phyloP scores from a whole-genome alignment of 2,329 filamentous ascomycete species.

The Achaetomium macrosporum region DNA sequence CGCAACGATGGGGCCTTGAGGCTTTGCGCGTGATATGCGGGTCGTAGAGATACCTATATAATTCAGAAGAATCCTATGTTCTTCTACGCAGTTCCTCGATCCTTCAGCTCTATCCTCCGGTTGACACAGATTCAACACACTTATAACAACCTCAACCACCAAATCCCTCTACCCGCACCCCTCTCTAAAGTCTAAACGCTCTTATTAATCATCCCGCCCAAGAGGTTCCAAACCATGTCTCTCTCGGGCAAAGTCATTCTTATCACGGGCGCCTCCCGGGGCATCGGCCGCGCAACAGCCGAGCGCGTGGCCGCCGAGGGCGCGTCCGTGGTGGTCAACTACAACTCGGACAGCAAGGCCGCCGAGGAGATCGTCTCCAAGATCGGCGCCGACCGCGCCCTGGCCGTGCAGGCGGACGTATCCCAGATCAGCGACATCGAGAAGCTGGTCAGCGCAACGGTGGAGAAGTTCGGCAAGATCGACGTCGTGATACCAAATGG shows the following conservation, averaged over 20 bases:
- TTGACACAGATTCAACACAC: too few species aligned
- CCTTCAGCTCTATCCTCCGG: too few species aligned
- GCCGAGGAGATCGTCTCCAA: slow-evolving; percentile 41
- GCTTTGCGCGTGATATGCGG: too few species aligned
- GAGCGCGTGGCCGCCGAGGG: slow-evolving; percentile 40
- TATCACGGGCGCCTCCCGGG: slow-evolving; percentile 39
- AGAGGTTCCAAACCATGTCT: slow-evolving; percentile 14
- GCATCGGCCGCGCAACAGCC: slow-evolving; percentile 42
- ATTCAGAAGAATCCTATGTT: too few species aligned
- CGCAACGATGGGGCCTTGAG: too few species aligned
- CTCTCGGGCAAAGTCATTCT: slow-evolving; percentile 45
- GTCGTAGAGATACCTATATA: too few species aligned
- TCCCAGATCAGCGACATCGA: slow-evolving; percentile 40
- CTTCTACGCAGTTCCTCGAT: too few species aligned
- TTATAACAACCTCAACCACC: too few species aligned
- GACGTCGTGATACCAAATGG: slow-evolving; percentile 54
- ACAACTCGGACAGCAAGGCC: slow-evolving; percentile 41
- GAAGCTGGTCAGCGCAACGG: slow-evolving; percentile 42
- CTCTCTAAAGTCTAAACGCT: neutral
- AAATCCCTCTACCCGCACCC: neutral
- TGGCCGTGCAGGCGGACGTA: slow-evolving; percentile 53
- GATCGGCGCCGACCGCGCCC: slow-evolving; percentile 42
- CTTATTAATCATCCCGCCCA: neutral
- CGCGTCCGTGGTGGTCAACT: slow-evolving; percentile 44
- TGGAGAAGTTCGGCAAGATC: slow-evolving; percentile 48